Base-by-base conservation (phyloP, 164 flowering plant genomes). In the Umbilicus rupestris region DNA sequence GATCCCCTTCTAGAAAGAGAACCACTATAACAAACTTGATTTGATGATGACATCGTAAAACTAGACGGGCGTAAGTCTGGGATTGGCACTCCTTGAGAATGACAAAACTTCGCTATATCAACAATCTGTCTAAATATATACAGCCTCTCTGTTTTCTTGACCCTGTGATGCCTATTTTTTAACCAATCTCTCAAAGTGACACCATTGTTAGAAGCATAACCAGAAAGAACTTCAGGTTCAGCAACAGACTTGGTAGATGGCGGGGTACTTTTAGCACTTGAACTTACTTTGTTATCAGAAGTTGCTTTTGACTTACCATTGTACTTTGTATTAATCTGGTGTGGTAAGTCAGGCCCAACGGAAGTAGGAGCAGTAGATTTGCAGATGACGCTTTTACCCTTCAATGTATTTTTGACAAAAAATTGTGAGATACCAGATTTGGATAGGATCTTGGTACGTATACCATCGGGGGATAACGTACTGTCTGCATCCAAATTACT, bases 381-480 rank as follows among this genome's bases (percentile, higher is more conserved):
- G 64, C 33, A 69, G 50, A 81, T 66, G 24, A 80, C 71, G 6
- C 97, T 96, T 75, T 91, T 91, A 46, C 90, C 96, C 69, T 84
- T 88, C 77, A 89, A 74, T 11, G 86, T 72, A 64, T 70, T 84
- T 76, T 84, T 91, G 8, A 87, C 76, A 70, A 86, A 85, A 78
- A 77, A 94, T 65, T 85, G 85, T 29, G 95, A 74, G 75, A 86
- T 85, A 12, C 97, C 96, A 46, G 97, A 83, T 55, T 80, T 78
- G 0, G 97, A 83, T 62, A 85, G 33, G 58, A 84, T 72, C 74
- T 89, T 91, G 26, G 90, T 89, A 46, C 85, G 79, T 30, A 84
- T 79, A 33, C 81, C 83, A 10, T 78, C 84, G 64, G 76, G 78
- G 68, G 83, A 58, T 63, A 65, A 50, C 24, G 62, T 30, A 63